phyloP scores from a whole-genome alignment of 495 filamentous ascomycete species.

The Penicillium herquei region DNA sequence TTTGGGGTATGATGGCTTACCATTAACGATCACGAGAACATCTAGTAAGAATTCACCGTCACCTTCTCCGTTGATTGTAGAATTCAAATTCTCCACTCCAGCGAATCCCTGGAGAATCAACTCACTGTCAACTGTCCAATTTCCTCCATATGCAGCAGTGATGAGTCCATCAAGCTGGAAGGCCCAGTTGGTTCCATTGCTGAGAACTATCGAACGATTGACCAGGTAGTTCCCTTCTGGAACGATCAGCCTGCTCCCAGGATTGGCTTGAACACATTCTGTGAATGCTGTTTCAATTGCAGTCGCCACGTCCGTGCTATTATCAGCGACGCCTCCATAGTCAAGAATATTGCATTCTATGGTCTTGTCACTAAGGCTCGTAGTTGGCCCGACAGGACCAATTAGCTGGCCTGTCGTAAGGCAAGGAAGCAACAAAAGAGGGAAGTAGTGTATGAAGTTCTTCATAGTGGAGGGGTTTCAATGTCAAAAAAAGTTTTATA shows the following conservation, averaged over 20 bases:
- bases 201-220: constrained; percentile 29
- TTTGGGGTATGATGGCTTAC: constrained; percentile 7
- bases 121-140: constrained; percentile 32
- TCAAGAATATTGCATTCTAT: constrained; percentile 43
- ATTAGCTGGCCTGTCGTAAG: constrained; percentile 17
- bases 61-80: constrained; percentile 41
- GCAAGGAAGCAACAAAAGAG: too few relatives aligned
- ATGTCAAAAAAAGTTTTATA: too few relatives aligned
- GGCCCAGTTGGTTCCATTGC: constrained; percentile 34
- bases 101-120: constrained; percentile 28
- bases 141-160: constrained; percentile 32
- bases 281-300: constrained; percentile 38
- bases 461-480: too few relatives aligned
- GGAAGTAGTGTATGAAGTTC: background rate
- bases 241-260: constrained; percentile 34
- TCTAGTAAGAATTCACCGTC: constrained; percentile 28
- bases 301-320: constrained; percentile 39
- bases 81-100: constrained; percentile 28
- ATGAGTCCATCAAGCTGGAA: constrained; percentile 47
- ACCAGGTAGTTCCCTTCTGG: constrained; percentile 42
- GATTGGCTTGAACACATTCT: constrained; percentile 29
- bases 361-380: constrained; percentile 25
- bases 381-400: constrained; percentile 36
- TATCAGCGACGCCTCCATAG: constrained; percentile 44
- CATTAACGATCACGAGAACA: constrained; percentile 29